Percentiles rank a stretch among this genome's conserved stretches.
These are phyloP conservation scores for Zostera marina DNA, from an alignment of 116 monocot genomes.

Conservation along the genomic window DNA sequence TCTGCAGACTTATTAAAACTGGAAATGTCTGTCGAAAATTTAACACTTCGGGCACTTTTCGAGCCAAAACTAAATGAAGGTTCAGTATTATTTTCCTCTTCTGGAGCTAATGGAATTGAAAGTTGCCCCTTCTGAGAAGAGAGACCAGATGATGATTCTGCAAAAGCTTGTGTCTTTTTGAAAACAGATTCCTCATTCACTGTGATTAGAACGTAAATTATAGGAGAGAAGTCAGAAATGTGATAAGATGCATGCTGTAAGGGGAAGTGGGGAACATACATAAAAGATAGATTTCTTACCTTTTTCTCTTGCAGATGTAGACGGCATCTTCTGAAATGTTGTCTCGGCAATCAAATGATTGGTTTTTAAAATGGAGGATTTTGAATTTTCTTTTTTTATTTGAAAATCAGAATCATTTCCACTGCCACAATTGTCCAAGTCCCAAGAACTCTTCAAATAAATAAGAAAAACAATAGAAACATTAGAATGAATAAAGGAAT, in stretches of 20 bases:
- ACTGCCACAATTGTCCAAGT: slow-evolving; percentile 9
- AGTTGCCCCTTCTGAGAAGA: neutral
- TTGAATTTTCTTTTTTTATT: slow-evolving; percentile 2
- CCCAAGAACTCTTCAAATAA: slow-evolving; percentile 26
- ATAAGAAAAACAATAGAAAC: neutral
- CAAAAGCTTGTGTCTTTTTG: neutral
- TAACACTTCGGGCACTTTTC: slow-evolving; percentile 8
- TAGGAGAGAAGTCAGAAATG: neutral
- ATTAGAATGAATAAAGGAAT: neutral
- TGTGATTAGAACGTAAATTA: neutral
- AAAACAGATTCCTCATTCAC: neutral
- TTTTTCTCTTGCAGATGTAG: too few species aligned
- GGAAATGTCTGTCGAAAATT: slow-evolving; percentile 10
- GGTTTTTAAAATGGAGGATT: neutral
- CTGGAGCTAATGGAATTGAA: slow-evolving; percentile 7
- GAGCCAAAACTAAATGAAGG: slow-evolving; percentile 32
- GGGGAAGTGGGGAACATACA: too few species aligned
- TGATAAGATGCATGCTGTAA: neutral
- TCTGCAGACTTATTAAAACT: slow-evolving; percentile 8
- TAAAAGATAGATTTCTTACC: too few species aligned
- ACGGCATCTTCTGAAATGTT: slow-evolving; percentile 3
- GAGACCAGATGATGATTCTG: neutral
- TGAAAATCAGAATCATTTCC: slow-evolving; percentile 10
- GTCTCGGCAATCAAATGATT: slow-evolving; percentile 8
- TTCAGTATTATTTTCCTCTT: slow-evolving; percentile 18